Base-by-base conservation (phyloP, 441 rosid genomes). In the Omphalea diandra region DNA sequence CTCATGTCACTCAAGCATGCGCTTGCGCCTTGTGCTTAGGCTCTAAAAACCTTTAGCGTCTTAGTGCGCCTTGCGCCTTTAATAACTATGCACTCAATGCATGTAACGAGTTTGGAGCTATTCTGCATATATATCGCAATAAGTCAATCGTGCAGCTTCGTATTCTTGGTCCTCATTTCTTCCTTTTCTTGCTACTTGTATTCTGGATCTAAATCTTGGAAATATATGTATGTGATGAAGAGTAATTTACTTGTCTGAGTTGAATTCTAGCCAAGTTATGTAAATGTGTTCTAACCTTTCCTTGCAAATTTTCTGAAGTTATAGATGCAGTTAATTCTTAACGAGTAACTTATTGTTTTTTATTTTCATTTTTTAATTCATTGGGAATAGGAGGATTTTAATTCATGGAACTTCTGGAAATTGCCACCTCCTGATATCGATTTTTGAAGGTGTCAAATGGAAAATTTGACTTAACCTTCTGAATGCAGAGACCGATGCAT, bases 371-470 rank as follows among this genome's bases (percentile, higher is more conserved):
- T n/a, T n/a, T n/a, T n/a, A n/a, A n/a, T n/a, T 33, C 11, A 52
- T 75, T 60, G 69, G 20, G 31, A 70, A 61, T 87, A 94, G 98
- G 98, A 94, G 84, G 97, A 86, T 74, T 94, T 70, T 70, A 94
- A 94, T 83, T 73, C 93, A 7, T 94, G 97, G 97, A 94, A 94
- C 80, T 94, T 68, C 83, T 94, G 98, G 98, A 94, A 80, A 81
- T 75, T 94, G 59, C 94, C 97, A 3, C 88, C 91, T 73, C 91
- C 87, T 55, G 53, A 57, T 33, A 57, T 85, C 64, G 79, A 83
- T 68, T 62, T 77, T 33, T 84, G 83, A 86, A 56, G 75, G 31
- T 36, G 31, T 49, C 67, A 36, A 59, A 27, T 17, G 7, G 73
- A 70, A 5, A n/a, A 54, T 22, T 49, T 56, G 62, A 59, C 63